Evolutionary conservation across 805 yeast genomes (phyloP), one percentile per base, ranked within the genome.

Genomic region (Pichia scutulata): DNA sequence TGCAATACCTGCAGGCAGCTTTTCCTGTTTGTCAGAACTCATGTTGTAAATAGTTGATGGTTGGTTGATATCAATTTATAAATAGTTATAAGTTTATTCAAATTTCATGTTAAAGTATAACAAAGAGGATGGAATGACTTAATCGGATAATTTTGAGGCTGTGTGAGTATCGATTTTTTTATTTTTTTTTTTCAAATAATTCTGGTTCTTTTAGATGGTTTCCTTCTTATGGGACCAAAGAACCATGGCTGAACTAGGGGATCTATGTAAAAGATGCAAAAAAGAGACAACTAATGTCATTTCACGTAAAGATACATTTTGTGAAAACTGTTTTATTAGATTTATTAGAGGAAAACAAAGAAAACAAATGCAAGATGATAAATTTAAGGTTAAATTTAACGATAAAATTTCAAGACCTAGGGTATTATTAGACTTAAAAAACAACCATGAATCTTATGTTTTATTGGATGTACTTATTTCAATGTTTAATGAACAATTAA

Each of bases 261-360:
- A 55, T 1, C 39, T 48, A 8, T 81, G 84, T 58, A 72, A 69
- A 57, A 64, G 86, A 47, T 83, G 89, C 64, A 72, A 74, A 46
- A 58, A 53, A 1, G 70, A 63, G 8, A 57, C 55, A 0, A 73
- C 82, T 0, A 70, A 68, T 5, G 62, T 80, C 3, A 57, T 70
- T 1, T 73, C 87, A 2, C 66, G 95, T 46, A 81, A 81, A 53
- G 92, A 86, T 60, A 61, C 69, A 18, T 84, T 84, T 52, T 86
- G 95, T 66, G 66, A 70, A 52, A 50, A 55, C 2, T 90, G 98
- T 65, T 92, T 88, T 58, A 61, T 76, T 21, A 74, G 81, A 52
- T 90, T 88, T 62, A 72, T 90, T 37, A 74, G 84, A 51, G 82
- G 87, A 23, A 90, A 90, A 64, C 89, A 87, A 65, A 73, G 96